Evolutionary conservation across 176 grass and related monocot genomes (phyloP), one percentile per base, ranked within the genome.

Genomic region (Avena eriantha): DNA sequence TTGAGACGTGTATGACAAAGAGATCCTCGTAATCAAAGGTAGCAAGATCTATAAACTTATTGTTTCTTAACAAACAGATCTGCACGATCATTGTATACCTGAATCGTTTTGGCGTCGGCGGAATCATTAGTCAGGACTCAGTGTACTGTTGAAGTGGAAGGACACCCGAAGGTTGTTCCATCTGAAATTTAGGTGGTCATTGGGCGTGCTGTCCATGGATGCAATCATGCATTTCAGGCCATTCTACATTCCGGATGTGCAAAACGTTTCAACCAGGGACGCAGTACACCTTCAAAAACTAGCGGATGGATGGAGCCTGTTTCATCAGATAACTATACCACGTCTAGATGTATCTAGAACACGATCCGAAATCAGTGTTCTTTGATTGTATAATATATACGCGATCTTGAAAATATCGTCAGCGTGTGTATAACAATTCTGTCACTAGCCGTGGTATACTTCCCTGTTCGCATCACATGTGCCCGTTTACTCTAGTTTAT

Each of bases 201-300:
- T 51, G 77, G 68, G 2, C 26, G 54, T 22, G 23, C 18, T 63
- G 58, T 58, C 50, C 41, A 80, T 29, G 78, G 23, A 16, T 17
- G 41, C 80, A 78, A 78, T 78, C 14, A 41, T 84, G 74, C 6
- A 51, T 29, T 73, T 46, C 26, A 10, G 13, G 13, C 19, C 15
- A 69, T 10, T 73, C 43, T 48, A 47, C 39, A 73, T 16, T 73
- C 3, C 3, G 11, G 8, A 14, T 26, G 41, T 70, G 61, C 63
- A 71, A 61, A 76, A 88, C 54, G 73, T 79, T 83, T 73, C 33
- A 26, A 53, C 1, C 60, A 17, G 26, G 33, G 33, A 54, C 31
- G 4, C n/a, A 1, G 14, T 15, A 35, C 49, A n/a, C 49, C 73
- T 18, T 43, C 3, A 71, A 29, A 16, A 71, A 36, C 35, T 36